Conservation (phyloP, 73 alveolate genomes). For the Tetrahymena malaccensis region DNA sequence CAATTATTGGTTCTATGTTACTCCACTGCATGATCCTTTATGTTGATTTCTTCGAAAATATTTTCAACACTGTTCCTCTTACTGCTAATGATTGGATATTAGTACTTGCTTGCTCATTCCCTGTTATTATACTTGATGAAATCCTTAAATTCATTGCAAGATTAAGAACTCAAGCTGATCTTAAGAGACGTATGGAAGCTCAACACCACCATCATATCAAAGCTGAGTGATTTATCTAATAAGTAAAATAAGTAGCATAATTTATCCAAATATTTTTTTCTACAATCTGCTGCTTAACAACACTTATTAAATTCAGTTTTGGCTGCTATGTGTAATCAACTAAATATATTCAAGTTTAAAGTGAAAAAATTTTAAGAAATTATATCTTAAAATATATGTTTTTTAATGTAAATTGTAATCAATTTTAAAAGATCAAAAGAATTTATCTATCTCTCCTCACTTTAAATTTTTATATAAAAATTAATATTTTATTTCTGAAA, state of each 20-base stretch:
- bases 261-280: background rate
- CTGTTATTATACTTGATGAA: background rate
- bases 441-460: background rate
- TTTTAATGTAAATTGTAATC: background rate
- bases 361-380: background rate
- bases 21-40: conserved; percentile 79
- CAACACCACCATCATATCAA: background rate
- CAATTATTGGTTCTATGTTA: conserved; percentile 61
- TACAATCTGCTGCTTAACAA: background rate
- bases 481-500: no score
- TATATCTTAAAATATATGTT: background rate
- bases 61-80: conserved; percentile 82
- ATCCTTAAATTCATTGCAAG: background rate
- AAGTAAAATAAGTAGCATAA: background rate
- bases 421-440: background rate
- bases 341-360: background rate
- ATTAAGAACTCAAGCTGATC: background rate
- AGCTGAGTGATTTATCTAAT: background rate
- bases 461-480: no score
- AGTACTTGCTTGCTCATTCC: background rate
- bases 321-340: background rate
- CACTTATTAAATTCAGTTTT: background rate
- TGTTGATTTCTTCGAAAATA: conserved; percentile 71
- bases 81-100: conserved; percentile 64
- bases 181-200: background rate